These are phyloP conservation scores for Cylindrotheca fusiformis DNA, from an alignment of 108 stramenopile species.

Conservation along the genomic window DNA sequence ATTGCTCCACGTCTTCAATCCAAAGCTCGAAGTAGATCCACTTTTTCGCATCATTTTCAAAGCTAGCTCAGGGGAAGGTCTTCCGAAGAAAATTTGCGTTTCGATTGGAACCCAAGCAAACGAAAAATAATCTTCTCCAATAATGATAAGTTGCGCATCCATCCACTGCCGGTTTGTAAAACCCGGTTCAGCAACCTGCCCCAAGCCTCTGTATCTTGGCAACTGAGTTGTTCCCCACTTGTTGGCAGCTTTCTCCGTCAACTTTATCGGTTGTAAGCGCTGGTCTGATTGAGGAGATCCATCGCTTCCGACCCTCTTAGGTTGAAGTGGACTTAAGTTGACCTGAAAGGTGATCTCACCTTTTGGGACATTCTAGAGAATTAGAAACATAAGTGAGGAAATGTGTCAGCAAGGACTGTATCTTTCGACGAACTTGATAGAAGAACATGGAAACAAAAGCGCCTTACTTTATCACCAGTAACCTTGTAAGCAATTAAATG, in stretches of 20 bases:
- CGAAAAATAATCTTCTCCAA: conserved; percentile 75
- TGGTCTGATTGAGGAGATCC: conserved; percentile 5
- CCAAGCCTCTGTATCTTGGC: conserved; percentile 50
- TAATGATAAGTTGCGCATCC: conserved; percentile 78
- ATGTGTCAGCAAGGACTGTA: no score
- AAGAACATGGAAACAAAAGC: no score
- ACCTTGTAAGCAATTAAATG: conserved; percentile 75
- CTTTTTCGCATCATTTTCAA: conserved; percentile 66
- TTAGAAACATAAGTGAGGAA: no score
- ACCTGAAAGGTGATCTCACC: conserved; percentile 81
- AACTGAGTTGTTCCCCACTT: conserved; percentile 73
- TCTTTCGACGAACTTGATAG: no score
- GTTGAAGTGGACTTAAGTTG: conserved; percentile 36
- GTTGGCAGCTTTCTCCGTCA: conserved; percentile 59
- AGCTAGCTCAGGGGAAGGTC: conserved; percentile 67
- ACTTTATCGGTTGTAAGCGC: conserved; percentile 46
- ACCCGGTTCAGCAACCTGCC: conserved; percentile 69
- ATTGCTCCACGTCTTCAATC: conserved; percentile 22
- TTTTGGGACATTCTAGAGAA: conserved; percentile 53
- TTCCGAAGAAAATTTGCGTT: conserved; percentile 79
- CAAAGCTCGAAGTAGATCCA: conserved; percentile 35
- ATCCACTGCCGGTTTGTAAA: conserved; percentile 66
- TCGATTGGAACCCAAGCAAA: conserved; percentile 83
- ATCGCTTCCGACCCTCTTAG: not conserved
- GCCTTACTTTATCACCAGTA: conserved; percentile 55